Evolutionary conservation across 345 rosid genomes (phyloP).

Genomic region (Carallia brachiata): DNA sequence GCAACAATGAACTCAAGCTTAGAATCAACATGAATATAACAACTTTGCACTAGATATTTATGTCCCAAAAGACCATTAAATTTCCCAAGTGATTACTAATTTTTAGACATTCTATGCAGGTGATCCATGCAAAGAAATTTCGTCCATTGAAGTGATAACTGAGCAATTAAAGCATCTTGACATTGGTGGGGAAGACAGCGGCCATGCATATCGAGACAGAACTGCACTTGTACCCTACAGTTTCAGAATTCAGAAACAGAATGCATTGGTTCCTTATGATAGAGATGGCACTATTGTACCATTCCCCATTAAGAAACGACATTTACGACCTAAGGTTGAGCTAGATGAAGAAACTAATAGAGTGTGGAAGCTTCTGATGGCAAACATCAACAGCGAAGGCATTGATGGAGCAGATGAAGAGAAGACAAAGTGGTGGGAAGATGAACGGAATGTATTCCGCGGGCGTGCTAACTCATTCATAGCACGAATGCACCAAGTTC

Average conservation of each 20-base stretch:
- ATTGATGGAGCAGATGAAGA: conserved; percentile 33
- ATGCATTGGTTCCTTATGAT: conserved; percentile 19
- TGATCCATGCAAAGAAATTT: conserved; percentile 7
- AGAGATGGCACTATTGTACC: conserved; percentile 23
- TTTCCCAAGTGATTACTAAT: conserved; percentile 15
- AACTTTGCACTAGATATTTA: too few species aligned
- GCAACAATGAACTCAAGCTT: too few species aligned
- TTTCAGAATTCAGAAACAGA: conserved; percentile 4
- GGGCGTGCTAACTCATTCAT: conserved; percentile 29
- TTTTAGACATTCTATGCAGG: conserved; percentile 21
- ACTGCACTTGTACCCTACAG: conserved; percentile 56
- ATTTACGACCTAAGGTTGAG: conserved; percentile 24
- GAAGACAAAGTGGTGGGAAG: conserved; percentile 31
- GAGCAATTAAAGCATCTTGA: conserved; percentile 18
- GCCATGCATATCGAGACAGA: conserved; percentile 24
- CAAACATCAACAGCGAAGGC: conserved; percentile 29
- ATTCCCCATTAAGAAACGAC: conserved; percentile 14
- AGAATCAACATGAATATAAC: too few species aligned
- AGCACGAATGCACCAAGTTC: conserved; percentile 39
- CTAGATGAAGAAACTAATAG: conserved; percentile 32
- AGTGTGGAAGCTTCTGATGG: conserved; percentile 30
- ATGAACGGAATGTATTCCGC: conserved; percentile 25
- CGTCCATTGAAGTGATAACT: conserved; percentile 8
- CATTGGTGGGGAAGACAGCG: conserved; percentile 13
- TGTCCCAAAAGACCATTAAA: conserved; percentile 1